Evolutionary conservation across 371 early-diverging fungal genomes (phyloP), one percentile per base, ranked within the genome.

Genomic region (Catenaria anguillulae): DNA sequence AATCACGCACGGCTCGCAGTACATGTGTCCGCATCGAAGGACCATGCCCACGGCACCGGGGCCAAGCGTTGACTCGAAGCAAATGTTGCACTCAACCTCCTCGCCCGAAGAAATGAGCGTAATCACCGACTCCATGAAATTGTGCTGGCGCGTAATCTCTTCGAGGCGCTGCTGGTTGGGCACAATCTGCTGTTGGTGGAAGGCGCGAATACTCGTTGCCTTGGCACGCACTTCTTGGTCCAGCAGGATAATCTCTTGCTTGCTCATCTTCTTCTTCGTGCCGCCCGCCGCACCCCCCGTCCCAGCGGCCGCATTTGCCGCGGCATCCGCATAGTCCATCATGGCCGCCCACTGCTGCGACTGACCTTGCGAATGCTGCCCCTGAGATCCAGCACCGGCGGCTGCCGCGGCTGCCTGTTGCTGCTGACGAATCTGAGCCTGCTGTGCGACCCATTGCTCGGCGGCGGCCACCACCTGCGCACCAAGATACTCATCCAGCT

Each of bases 121-220:
- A 4, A 60, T 6, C 43, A 60, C 46, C 46, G 60, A 10, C 2
- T 60, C 23, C 23, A 60, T 21, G 60, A 60, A 60, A 5, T 13
- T 21, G 23, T 43, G 34, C 60, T 40, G 19, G 23, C n/a, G 26
- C 4, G 33, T 15, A 1, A 42, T 26, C 21, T 37, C 52, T 12
- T 45, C 24, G 43, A 48, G 33, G 1, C 26, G 33, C 23, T 8
- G 17, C 52, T 10, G 4, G 6, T 2, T 33, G 29, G 24, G 4
- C 6, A 2, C 31, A 31, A 3, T 4, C 45, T 4, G 4, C 19
- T 3, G 8, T 3, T 3, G 12, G 19, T 4, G 17, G 45, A 17
- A 43, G 21, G 19, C 21, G 19, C 45, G 40, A 17, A 40, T 40
- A 10, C 17, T 5, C 10, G 40, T 40, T 17, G 40, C 17, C 40